phyloP scores from a whole-genome alignment of 768 basidiomycete species.

The Tylopilus cervinicoccineus region DNA sequence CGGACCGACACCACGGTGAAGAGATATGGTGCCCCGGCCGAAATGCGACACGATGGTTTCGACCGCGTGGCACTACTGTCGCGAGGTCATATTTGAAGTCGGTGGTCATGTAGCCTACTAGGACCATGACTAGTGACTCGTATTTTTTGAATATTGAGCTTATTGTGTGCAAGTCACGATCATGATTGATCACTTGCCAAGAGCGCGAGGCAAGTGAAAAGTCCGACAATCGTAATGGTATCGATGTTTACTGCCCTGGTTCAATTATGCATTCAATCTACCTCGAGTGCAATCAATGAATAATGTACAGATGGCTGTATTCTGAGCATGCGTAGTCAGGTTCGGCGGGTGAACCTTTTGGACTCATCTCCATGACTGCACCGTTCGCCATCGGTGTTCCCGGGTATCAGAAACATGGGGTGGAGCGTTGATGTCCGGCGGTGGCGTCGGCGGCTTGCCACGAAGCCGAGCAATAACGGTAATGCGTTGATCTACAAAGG shows the following conservation, averaged over 20 bases:
- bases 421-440: slow-evolving; percentile 20
- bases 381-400: slow-evolving; percentile 35
- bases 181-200: too few species aligned
- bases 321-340: not conserved
- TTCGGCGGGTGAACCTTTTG: slow-evolving; percentile 8
- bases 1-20: slow-evolving; percentile 39
- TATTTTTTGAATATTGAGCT: too few species aligned
- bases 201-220: too few species aligned
- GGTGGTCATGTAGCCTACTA: not conserved
- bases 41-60: slow-evolving; percentile 52
- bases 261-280: not conserved
- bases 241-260: not conserved
- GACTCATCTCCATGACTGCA: slow-evolving; percentile 32
- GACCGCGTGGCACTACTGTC: slow-evolving; percentile 56
- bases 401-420: slow-evolving; percentile 20
- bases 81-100: slow-evolving; percentile 54
- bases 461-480: slow-evolving; percentile 50
- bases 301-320: slow-evolving; percentile 8
- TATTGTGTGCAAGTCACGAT: too few species aligned
- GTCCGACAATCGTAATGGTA: not conserved
- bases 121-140: not conserved
- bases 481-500: slow-evolving; percentile 44
- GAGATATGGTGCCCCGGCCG: slow-evolving; percentile 62
- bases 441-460: slow-evolving; percentile 47
- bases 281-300: not conserved